Base-by-base conservation (phyloP, 768 basidiomycete species). In the Piloderma croceum region DNA sequence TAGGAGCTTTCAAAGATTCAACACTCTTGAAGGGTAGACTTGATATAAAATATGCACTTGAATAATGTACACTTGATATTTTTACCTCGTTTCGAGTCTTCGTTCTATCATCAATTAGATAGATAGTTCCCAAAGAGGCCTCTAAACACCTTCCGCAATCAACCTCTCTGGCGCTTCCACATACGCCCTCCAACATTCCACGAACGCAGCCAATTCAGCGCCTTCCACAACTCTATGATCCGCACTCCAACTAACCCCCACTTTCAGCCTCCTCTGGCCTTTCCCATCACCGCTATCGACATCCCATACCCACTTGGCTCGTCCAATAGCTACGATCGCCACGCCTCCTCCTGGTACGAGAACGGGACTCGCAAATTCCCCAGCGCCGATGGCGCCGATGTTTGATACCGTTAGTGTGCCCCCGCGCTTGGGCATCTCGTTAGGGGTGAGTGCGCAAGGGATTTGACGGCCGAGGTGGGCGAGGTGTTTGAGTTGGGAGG, bases 141-240 rank as follows among this genome's bases (percentile, higher is more conserved):
- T 29, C 15, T 29, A 71, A 10, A 70, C 50, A 1, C 64, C 65
- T 34, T 71, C 70, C 3, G 51, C 86, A 49, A 89, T 73, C 44
- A 90, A 53, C 57, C 83, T 68, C 57, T 72, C 76, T 3, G 90
- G 90, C 2, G 63, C 57, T 63, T 91, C 89, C 12, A 90, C 83
- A 69, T 79, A 88, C 12, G 62, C 67, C 45, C 89, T 76, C 90
- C 90, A 93, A 31, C 71, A 68, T 65, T 91, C 88, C 45, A 90
- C 83, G 57, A 93, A 90, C 47, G 85, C 88, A 39, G 85, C 88
- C 46, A 93, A 57, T 63, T 93, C 90, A 2, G 89, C 90, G 4
- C 90, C 90, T 56, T 93, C 90, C 7, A 91, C 79, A 6, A 93
- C 79, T 12, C 90, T 65, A 61, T 93, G 90, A 50, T 93, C 90